These are phyloP conservation scores for Fomitopsis pinicola DNA, from an alignment of 1,284 basidiomycete species.

Conservation along the genomic window DNA sequence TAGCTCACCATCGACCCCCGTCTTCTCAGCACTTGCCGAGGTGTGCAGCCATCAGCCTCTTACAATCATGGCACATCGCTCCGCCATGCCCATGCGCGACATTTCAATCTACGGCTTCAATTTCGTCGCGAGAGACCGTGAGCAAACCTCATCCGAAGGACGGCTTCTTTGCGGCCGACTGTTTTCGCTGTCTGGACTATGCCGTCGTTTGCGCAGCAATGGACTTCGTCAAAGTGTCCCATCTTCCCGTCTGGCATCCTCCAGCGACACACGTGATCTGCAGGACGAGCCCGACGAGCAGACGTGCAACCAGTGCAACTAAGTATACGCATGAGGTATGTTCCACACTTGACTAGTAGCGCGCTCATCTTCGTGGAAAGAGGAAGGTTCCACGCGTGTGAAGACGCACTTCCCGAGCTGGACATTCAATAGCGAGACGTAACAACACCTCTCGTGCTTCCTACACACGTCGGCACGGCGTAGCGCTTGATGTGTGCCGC, in stretches of 20 bases:
- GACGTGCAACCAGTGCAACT: constrained; percentile 47
- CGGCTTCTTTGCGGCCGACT: constrained; percentile 34
- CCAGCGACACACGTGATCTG: not conserved
- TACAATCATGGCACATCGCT: not conserved
- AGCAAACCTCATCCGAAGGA: constrained; percentile 40
- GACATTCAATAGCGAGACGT: constrained; percentile 45
- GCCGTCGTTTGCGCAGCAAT: constrained; percentile 36
- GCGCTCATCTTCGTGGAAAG: not conserved
- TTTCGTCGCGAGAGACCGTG: constrained; percentile 44
- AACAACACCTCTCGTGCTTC: constrained; percentile 43
- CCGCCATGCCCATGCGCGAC: constrained; percentile 6
- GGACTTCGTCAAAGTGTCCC: constrained; percentile 36
- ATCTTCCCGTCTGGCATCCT: not conserved
- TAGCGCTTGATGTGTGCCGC: constrained; percentile 30
- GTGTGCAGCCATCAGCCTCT: not conserved
- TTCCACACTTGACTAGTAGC: not conserved
- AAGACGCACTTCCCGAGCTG: constrained; percentile 47
- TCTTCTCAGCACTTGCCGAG: not conserved
- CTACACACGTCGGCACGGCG: constrained; percentile 54
- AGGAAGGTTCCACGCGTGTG: constrained; percentile 41
- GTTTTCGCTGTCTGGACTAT: constrained; percentile 44
- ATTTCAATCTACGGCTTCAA: constrained; percentile 42
- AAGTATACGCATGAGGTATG: constrained; percentile 47
- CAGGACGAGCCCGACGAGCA: constrained; percentile 44
- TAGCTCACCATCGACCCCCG: not conserved